Conservation (phyloP, 495 filamentous ascomycete genomes). For the Annulohypoxylon bovei region DNA sequence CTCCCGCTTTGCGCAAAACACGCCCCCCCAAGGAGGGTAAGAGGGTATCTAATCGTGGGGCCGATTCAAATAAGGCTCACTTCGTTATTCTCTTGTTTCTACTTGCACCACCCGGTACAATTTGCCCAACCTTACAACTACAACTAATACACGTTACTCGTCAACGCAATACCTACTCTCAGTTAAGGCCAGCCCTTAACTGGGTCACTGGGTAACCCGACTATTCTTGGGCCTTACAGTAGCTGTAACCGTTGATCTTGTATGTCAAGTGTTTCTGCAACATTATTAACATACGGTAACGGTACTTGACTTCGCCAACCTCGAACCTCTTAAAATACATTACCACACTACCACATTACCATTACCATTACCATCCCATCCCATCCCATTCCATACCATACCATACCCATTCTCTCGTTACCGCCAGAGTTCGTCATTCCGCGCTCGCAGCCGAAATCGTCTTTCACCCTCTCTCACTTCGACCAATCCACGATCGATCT, state of each 20-base stretch:
- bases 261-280: not conserved
- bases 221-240: constrained; percentile 24
- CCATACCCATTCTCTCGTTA: not conserved
- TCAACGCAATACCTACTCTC: constrained; percentile 1
- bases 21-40: constrained; percentile 15
- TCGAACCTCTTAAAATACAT: not conserved
- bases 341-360: too few relatives aligned
- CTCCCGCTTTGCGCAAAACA: constrained; percentile 38
- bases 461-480: constrained; percentile 10
- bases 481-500: constrained; percentile 36
- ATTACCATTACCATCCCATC: not conserved
- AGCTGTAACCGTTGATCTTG: not conserved
- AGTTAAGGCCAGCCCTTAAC: constrained; percentile 38
- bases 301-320: not conserved
- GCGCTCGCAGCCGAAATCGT: constrained; percentile 23
- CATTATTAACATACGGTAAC: not conserved
- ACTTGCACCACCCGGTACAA: constrained; percentile 7
- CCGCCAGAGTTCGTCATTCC: not conserved
- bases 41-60: constrained; percentile 29
- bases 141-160: constrained; percentile 21
- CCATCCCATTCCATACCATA: not conserved
- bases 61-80: constrained; percentile 40
- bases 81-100: constrained; percentile 8
- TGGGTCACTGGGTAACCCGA: constrained; percentile 31
- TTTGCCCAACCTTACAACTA: not conserved